phyloP scores from a whole-genome alignment of 768 basidiomycete species.

The Mycena chlorophos region DNA sequence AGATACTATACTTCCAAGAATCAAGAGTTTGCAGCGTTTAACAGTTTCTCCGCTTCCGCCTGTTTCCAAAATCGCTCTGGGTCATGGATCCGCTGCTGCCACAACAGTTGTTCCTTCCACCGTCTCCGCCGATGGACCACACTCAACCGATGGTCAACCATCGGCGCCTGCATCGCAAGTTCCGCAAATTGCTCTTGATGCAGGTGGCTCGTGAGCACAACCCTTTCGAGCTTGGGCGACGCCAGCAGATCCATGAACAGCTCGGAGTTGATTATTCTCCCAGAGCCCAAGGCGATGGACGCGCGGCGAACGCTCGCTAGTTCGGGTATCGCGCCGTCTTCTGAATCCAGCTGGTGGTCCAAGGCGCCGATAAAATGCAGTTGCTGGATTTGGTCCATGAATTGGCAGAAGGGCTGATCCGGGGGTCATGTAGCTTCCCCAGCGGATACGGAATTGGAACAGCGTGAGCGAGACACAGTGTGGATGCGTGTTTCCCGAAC shows the following conservation, averaged over 20 bases:
- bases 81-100: constrained; percentile 17
- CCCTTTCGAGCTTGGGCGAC: constrained; percentile 20
- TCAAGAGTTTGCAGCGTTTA: too few relatives aligned
- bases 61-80: constrained; percentile 16
- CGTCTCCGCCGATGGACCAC: constrained; percentile 19
- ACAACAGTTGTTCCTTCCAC: constrained; percentile 18
- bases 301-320: constrained; percentile 11
- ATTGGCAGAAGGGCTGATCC: background rate
- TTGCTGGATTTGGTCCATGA: constrained; percentile 14
- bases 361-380: constrained; percentile 16
- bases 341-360: background rate
- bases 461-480: constrained; percentile 16
- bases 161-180: constrained; percentile 5
- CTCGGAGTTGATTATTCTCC: background rate
- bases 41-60: constrained; percentile 17
- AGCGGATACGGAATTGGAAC: constrained; percentile 16
- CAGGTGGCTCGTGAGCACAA: constrained; percentile 18
- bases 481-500: too few relatives aligned
- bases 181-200: constrained; percentile 12
- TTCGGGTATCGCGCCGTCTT: constrained; percentile 3
- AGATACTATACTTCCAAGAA: too few relatives aligned
- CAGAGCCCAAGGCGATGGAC: constrained; percentile 18
- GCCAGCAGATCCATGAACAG: constrained; percentile 5
- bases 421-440: background rate
- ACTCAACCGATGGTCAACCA: constrained; percentile 15